These are phyloP conservation scores for Ceratocystis harringtonii DNA, from an alignment of 2,329 filamentous ascomycete genomes.

Conservation along the genomic window DNA sequence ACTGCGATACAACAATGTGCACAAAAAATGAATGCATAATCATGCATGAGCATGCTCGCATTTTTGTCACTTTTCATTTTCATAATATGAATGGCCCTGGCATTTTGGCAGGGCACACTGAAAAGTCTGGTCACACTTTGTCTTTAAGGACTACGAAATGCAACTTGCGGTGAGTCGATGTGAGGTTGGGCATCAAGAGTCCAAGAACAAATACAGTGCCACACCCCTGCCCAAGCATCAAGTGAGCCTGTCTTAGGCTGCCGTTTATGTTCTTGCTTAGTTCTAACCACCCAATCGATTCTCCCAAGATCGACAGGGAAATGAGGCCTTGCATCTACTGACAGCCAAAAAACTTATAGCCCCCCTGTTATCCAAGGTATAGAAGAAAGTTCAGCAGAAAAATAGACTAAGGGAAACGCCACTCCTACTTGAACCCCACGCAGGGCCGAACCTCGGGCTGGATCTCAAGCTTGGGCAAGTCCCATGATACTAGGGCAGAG, in stretches of 20 bases:
- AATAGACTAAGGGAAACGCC: not conserved
- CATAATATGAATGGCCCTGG: not conserved
- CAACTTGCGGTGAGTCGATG: slow-evolving; percentile 6
- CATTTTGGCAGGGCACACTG: not conserved
- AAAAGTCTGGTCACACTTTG: not conserved
- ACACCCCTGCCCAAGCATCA: not conserved
- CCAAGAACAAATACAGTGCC: not conserved
- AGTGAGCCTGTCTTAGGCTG: not conserved
- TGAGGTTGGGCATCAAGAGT: slow-evolving; percentile 8
- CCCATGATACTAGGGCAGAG: not conserved
- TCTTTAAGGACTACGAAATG: not conserved
- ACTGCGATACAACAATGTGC: not conserved
- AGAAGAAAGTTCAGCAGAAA: not conserved
- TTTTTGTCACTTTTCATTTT: not conserved
- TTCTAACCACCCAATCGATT: not conserved
- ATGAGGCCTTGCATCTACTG: slow-evolving; percentile 2
- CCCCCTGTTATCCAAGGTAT: not conserved
- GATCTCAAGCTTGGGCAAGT: not conserved
- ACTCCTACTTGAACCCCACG: not conserved
- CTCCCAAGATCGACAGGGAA: not conserved
- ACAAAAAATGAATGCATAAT: not conserved
- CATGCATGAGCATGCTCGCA: not conserved
- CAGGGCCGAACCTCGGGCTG: not conserved
- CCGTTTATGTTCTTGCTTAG: not conserved
- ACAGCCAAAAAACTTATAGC: not conserved